These are phyloP conservation scores for Hansenula sp. DNA, from an alignment of 1,139 yeast genomes.

Conservation along the genomic window DNA sequence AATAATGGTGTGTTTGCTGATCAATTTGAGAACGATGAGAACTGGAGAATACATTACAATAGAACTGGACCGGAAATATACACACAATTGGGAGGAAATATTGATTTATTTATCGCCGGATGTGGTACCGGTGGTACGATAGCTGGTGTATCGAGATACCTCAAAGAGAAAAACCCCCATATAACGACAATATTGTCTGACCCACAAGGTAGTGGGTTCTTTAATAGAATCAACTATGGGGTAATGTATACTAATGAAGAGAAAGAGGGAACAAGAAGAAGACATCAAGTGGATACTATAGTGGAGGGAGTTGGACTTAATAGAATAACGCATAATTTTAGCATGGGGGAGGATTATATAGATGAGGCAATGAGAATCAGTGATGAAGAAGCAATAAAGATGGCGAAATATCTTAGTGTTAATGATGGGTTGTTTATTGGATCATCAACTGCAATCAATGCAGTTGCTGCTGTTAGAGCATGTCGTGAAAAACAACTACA, in stretches of 20 bases:
- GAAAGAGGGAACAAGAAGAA: conserved; percentile 85
- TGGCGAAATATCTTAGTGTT: conserved; percentile 81
- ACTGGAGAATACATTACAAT: conserved; percentile 79
- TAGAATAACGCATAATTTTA: conserved; percentile 77
- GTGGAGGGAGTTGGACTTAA: conserved; percentile 94
- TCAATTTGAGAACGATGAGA: conserved; percentile 89
- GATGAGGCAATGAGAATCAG: conserved; percentile 78
- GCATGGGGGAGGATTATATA: conserved; percentile 61
- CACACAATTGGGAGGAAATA: conserved; percentile 54
- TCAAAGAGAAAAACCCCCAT: conserved; percentile 46
- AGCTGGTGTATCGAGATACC: conserved; percentile 74
- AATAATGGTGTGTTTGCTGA: conserved; percentile 75
- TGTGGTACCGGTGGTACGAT: conserved; percentile 80
- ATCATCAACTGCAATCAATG: conserved; percentile 86
- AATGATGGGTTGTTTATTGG: conserved; percentile 92
- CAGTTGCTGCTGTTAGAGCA: conserved; percentile 77
- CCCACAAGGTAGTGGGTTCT: conserved; percentile 94
- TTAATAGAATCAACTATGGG: conserved; percentile 78
- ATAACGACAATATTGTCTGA: conserved; percentile 68
- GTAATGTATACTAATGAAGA: conserved; percentile 92
- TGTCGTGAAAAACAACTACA: conserved; percentile 48
- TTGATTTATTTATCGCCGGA: conserved; percentile 79
- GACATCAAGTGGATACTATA: conserved; percentile 94
- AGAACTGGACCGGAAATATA: conserved; percentile 92
- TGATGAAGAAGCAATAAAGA: conserved; percentile 75